phyloP scores from a whole-genome alignment of 129 eudicot species.

The Flaveria bidentis region DNA sequence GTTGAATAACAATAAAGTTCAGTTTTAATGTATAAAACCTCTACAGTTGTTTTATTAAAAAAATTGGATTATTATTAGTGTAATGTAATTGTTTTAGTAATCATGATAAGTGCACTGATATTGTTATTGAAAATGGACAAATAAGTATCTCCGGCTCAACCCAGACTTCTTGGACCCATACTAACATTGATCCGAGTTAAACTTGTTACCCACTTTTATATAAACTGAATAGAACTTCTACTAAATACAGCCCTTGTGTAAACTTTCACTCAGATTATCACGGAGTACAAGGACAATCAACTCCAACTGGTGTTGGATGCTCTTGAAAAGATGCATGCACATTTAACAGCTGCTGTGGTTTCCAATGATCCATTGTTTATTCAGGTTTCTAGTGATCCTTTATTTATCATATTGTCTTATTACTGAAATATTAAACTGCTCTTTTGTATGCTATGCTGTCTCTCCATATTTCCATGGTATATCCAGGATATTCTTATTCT shows the following conservation, averaged over 20 bases:
- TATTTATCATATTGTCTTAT: neutral
- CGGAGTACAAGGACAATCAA: slow-evolving; percentile 84
- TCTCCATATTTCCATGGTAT: slow-evolving; percentile 1
- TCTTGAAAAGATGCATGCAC: slow-evolving; percentile 96
- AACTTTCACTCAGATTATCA: slow-evolving; percentile 52
- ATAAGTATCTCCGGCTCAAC: neutral
- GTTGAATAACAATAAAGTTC: neutral
- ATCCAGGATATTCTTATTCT: neutral
- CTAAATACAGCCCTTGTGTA: neutral
- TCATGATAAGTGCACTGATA: neutral
- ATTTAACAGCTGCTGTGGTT: slow-evolving; percentile 96
- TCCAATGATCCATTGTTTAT: slow-evolving; percentile 79
- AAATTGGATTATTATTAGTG: neutral
- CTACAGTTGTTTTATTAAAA: neutral
- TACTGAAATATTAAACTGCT: neutral
- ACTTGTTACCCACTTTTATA: neutral
- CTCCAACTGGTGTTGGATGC: slow-evolving; percentile 77
- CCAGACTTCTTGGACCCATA: neutral
- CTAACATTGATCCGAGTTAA: neutral
- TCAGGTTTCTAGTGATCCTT: slow-evolving; percentile 49
- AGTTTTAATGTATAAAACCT: neutral
- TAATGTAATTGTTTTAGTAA: neutral
- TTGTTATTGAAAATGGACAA: neutral
- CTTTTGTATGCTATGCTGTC: neutral
- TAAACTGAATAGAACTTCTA: neutral